Conservation (phyloP, 225 moss, liverwort and hornwort species). For the Ulota crispa region DNA sequence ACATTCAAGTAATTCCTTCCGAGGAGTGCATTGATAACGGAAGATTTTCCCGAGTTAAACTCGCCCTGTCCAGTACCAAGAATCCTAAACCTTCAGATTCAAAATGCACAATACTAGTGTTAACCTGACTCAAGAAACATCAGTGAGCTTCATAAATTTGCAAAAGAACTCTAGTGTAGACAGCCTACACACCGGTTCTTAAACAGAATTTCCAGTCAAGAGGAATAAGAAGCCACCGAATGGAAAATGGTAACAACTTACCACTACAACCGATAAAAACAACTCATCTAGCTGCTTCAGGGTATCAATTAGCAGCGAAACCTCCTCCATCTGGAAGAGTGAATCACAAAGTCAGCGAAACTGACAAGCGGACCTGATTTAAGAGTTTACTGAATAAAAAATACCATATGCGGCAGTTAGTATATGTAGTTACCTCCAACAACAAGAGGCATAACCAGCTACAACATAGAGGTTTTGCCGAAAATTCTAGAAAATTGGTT, state of each 20-base stretch:
- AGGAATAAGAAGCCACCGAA: neutral
- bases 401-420: neutral
- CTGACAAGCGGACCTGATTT: neutral
- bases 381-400: neutral
- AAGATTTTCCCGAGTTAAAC: slow-evolving; percentile 96
- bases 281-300: slow-evolving; percentile 94
- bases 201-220: neutral
- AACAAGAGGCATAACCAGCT: neutral
- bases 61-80: slow-evolving; percentile 66
- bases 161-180: neutral
- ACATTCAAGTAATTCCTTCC: slow-evolving; percentile 84
- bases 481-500: neutral
- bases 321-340: slow-evolving; percentile 89
- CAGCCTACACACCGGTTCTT: neutral
- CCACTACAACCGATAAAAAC: slow-evolving; percentile 93
- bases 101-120: slow-evolving; percentile 8
- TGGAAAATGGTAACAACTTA: slow-evolving; percentile 26
- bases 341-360: slow-evolving; percentile 2
- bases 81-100: slow-evolving; percentile 8
- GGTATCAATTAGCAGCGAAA: slow-evolving; percentile 80
- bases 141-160: neutral
- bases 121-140: neutral
- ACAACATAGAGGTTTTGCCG: neutral
- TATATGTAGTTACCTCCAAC: neutral
- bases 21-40: slow-evolving; percentile 91